phyloP scores from a whole-genome alignment of 2,329 filamentous ascomycete genomes.

The Neofusicoccum ribis region DNA sequence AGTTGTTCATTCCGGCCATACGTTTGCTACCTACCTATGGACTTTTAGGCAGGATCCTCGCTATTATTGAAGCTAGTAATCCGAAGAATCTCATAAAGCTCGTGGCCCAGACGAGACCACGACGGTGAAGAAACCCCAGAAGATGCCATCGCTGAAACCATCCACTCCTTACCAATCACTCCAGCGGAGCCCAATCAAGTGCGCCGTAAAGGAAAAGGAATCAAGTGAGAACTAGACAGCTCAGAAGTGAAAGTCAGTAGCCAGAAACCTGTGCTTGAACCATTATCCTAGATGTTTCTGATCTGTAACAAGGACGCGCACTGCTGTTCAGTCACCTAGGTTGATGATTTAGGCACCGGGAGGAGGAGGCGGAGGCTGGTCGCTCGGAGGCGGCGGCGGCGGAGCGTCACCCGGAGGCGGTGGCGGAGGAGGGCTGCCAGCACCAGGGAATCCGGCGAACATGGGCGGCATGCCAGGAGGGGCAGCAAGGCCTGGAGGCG shows the following conservation, averaged over 20 bases:
- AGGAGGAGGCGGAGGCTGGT: conserved; percentile 63
- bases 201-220: neutral
- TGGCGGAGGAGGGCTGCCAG: conserved; percentile 59
- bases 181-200: neutral
- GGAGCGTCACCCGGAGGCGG: conserved; percentile 62
- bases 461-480: conserved; percentile 61
- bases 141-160: neutral
- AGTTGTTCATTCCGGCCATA: neutral
- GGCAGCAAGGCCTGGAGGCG: conserved; percentile 48
- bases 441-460: conserved; percentile 61
- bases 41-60: conserved; percentile 2
- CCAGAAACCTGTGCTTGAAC: neutral
- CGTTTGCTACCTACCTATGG: conserved; percentile 1
- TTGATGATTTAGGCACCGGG: conserved; percentile 23
- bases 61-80: neutral
- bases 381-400: conserved; percentile 55
- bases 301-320: neutral
- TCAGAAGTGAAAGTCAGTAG: conserved; percentile 5
- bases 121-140: neutral
- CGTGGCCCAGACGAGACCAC: neutral
- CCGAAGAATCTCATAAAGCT: neutral
- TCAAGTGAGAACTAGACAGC: conserved; percentile 10
- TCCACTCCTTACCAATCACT: conserved; percentile 7
- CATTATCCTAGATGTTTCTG: neutral
- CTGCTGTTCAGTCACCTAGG: neutral